Conservation (phyloP, 805 yeast genomes). For the Kregervanrija delftensis region DNA sequence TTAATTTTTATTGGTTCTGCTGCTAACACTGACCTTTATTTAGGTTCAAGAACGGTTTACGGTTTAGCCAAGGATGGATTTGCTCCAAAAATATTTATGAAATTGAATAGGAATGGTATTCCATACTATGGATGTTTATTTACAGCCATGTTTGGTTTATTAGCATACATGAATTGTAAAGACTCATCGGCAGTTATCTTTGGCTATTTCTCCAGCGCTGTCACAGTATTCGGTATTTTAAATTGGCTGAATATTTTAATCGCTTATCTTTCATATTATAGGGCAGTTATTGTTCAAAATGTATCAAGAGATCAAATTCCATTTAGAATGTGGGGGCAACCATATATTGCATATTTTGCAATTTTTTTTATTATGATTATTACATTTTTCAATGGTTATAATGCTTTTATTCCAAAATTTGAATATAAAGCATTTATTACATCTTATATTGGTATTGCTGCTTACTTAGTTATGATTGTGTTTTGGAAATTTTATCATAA, state of each 20-base stretch:
- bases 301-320: slow-evolving; percentile 14
- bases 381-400: slow-evolving; percentile 15
- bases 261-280: slow-evolving; percentile 11
- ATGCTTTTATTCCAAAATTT: slow-evolving; percentile 11
- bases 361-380: slow-evolving; percentile 8
- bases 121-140: slow-evolving; percentile 31
- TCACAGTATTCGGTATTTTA: slow-evolving; percentile 15
- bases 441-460: slow-evolving; percentile 11
- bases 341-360: slow-evolving; percentile 12
- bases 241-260: slow-evolving; percentile 15
- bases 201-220: slow-evolving; percentile 14
- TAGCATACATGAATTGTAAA: slow-evolving; percentile 10
- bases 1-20: slow-evolving; percentile 57
- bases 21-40: slow-evolving; percentile 60
- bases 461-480: slow-evolving; percentile 2
- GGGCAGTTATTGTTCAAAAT: slow-evolving; percentile 11
- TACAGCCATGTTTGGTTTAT: slow-evolving; percentile 11
- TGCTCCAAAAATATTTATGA: slow-evolving; percentile 49
- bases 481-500: slow-evolving; percentile 3
- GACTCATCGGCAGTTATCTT: slow-evolving; percentile 10
- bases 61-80: slow-evolving; percentile 57
- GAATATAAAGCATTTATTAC: slow-evolving; percentile 14
- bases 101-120: slow-evolving; percentile 62
- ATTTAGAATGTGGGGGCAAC: slow-evolving; percentile 15
- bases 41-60: slow-evolving; percentile 56